Percentiles rank a stretch among this genome's conserved stretches.
phyloP scores from a whole-genome alignment of 331 rosid species.

The Malus hybrid region DNA sequence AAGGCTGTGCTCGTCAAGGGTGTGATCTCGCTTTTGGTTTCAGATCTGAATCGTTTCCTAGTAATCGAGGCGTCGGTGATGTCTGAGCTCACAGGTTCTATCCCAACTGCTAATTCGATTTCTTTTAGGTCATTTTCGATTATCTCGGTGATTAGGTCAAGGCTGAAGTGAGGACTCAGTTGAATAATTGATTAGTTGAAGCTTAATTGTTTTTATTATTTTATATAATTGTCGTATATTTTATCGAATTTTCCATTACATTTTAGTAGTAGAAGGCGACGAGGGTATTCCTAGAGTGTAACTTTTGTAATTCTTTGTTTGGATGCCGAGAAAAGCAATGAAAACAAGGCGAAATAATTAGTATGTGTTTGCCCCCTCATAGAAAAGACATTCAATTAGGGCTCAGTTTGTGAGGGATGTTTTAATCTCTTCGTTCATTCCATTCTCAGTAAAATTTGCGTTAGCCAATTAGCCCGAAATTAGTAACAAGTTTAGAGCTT shows the following conservation, averaged over 20 bases:
- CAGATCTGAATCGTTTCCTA: slow-evolving; percentile 45
- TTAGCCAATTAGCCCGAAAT: neutral
- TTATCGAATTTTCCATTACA: neutral
- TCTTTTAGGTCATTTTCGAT: neutral
- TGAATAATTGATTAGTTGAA: neutral
- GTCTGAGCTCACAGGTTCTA: slow-evolving; percentile 37
- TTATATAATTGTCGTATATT: slow-evolving; percentile 4
- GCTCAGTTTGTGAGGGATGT: neutral
- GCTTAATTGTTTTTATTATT: neutral
- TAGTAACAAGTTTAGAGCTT: neutral
- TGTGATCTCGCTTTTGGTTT: slow-evolving; percentile 33
- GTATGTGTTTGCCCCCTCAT: neutral
- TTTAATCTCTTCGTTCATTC: neutral
- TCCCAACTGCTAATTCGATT: slow-evolving; percentile 25
- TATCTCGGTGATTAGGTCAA: neutral
- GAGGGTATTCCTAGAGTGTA: neutral
- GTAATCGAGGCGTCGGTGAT: slow-evolving; percentile 45
- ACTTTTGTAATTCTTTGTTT: neutral
- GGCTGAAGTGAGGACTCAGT: neutral
- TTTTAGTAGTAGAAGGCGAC: neutral
- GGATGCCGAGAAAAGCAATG: neutral
- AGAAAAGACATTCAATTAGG: neutral
- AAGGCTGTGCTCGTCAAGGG: slow-evolving; percentile 13
- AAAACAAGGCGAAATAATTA: neutral
- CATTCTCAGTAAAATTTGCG: neutral